Evolutionary conservation across 2,329 filamentous ascomycete genomes (phyloP).

Genomic region (Fusarium burgessii): DNA sequence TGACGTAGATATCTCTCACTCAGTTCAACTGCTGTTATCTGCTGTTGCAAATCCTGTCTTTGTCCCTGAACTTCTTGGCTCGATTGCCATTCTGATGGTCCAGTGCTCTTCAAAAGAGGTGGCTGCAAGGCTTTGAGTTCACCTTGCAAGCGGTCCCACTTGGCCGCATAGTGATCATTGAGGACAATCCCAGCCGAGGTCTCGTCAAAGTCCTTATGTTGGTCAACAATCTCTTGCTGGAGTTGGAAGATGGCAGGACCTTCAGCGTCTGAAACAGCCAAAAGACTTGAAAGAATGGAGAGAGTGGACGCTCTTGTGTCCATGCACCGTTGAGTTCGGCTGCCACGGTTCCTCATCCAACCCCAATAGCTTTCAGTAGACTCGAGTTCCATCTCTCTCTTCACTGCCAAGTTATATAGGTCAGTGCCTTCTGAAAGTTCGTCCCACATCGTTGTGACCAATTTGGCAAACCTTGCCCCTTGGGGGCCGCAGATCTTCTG

Average conservation of each 20-base stretch:
- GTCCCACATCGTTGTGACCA: not conserved
- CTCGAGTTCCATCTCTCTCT: not conserved
- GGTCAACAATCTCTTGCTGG: too few species aligned
- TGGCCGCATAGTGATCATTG: not conserved
- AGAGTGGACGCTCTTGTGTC: not conserved
- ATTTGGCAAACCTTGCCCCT: not conserved
- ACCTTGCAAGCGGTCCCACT: not conserved
- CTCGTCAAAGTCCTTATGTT: not conserved
- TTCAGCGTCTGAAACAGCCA: not conserved
- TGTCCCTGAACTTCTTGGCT: not conserved
- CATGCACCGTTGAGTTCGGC: not conserved
- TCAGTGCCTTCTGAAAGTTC: not conserved
- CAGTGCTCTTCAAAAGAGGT: not conserved
- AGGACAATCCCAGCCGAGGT: not conserved
- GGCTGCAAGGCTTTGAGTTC: not conserved
- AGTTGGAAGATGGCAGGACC: not conserved
- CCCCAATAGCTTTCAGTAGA: not conserved
- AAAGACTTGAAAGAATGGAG: not conserved
- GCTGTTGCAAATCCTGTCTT: not conserved
- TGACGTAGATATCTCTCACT: not conserved
- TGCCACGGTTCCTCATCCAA: not conserved
- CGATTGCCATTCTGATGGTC: not conserved
- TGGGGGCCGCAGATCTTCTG: not conserved
- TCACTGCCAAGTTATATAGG: not conserved
- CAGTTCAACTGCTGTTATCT: not conserved